Percentiles rank a stretch among this genome's conserved stretches.
phyloP scores from a whole-genome alignment of 1,284 basidiomycete genomes.

The Acaromyces ingoldii region DNA sequence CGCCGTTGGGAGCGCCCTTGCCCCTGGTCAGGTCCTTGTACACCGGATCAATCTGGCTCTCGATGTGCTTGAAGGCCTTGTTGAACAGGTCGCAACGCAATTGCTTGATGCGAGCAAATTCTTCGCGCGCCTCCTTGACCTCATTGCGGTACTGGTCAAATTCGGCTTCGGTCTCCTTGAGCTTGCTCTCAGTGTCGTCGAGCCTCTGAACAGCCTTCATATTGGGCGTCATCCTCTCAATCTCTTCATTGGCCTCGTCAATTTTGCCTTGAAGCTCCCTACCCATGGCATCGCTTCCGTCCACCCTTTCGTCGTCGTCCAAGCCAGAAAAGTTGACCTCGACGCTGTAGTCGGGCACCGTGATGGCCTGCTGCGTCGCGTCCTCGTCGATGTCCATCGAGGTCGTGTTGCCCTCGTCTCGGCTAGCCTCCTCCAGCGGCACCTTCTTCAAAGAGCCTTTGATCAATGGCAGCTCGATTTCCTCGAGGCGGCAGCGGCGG shows the following conservation, averaged over 20 bases:
- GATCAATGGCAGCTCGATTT: conserved; percentile 74
- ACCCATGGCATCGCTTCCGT: conserved; percentile 64
- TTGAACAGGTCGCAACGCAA: conserved; percentile 72
- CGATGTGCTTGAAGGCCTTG: conserved; percentile 92
- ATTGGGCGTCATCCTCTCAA: conserved; percentile 92
- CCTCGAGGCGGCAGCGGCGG: conserved; percentile 86
- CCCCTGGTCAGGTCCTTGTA: conserved; percentile 98
- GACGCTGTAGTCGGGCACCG: conserved; percentile 77
- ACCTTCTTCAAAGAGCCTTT: conserved; percentile 76
- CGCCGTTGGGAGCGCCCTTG: conserved; percentile 84
- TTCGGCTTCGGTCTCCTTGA: conserved; percentile 58
- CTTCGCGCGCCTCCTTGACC: conserved; percentile 79
- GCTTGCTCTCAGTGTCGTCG: conserved; percentile 76
- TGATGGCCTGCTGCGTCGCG: conserved; percentile 66
- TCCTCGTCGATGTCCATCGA: conserved; percentile 58
- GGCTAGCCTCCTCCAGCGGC: conserved; percentile 82
- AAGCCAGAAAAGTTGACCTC: conserved; percentile 76
- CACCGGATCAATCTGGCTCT: conserved; percentile 84
- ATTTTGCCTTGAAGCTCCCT: conserved; percentile 64
- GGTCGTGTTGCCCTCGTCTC: conserved; percentile 61
- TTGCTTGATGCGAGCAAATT: conserved; percentile 82
- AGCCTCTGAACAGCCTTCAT: conserved; percentile 91
- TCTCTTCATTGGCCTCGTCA: conserved; percentile 59
- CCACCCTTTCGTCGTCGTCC: conserved; percentile 76
- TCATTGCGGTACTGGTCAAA: conserved; percentile 64